Percentiles rank a stretch among this genome's conserved stretches.
phyloP scores from a whole-genome alignment of 164 flowering plant genomes.

The Vitis cinerea region DNA sequence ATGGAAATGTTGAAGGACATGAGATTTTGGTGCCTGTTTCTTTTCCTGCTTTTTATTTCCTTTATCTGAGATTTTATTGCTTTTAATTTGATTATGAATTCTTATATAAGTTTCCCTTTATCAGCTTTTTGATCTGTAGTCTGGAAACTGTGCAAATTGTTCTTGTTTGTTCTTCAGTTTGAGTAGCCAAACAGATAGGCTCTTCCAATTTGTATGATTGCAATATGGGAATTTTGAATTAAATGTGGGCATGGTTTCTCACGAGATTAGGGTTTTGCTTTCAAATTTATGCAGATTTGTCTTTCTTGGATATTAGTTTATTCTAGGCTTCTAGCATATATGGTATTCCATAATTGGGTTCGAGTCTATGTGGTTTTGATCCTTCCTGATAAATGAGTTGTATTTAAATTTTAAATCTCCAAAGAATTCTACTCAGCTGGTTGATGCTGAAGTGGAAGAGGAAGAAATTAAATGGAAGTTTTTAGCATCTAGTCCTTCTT shows the following conservation, averaged over 20 bases:
- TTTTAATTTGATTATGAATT: no score
- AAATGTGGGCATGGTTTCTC: slow-evolving; percentile 5
- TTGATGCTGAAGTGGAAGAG: no score
- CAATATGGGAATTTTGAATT: not conserved
- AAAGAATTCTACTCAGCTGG: no score
- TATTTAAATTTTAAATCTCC: no score
- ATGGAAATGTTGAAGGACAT: no score
- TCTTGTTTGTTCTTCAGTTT: not conserved
- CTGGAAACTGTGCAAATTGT: not conserved
- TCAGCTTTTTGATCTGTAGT: not conserved
- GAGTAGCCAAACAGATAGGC: not conserved
- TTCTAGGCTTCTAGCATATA: not conserved
- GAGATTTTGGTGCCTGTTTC: no score
- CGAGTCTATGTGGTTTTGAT: slow-evolving; percentile 3
- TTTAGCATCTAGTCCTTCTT: no score
- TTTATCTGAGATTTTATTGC: no score
- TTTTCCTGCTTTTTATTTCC: no score
- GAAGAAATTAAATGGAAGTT: no score
- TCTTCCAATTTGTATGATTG: not conserved
- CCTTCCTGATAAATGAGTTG: no score
- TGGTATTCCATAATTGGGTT: slow-evolving; percentile 5
- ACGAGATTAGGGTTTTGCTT: not conserved
- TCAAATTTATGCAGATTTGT: not conserved
- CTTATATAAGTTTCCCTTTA: no score
- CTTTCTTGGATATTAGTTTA: slow-evolving; percentile 5